phyloP scores from a whole-genome alignment of 2,329 filamentous ascomycete genomes.

The Alternaria longipes region DNA sequence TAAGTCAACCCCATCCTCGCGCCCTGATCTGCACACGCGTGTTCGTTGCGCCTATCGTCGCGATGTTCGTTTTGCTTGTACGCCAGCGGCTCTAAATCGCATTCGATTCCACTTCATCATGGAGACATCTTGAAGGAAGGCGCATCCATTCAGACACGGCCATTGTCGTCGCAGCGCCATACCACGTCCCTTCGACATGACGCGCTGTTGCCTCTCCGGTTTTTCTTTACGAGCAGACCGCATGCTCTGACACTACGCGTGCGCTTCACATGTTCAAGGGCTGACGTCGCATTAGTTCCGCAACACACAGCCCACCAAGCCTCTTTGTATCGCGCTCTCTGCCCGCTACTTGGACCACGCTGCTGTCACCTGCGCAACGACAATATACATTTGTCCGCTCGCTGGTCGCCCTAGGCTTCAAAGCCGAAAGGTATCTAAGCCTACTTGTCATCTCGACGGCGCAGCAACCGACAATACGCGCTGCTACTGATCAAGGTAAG shows the following conservation, averaged over 20 bases:
- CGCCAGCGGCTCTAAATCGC: neutral
- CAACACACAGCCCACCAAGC: constrained; percentile 34
- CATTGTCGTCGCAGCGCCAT: neutral
- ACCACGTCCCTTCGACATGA: neutral
- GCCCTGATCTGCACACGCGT: constrained; percentile 11
- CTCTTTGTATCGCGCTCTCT: constrained; percentile 37
- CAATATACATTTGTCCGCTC: constrained; percentile 36
- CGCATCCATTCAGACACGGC: neutral
- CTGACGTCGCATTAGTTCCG: constrained; percentile 25
- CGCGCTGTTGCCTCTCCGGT: neutral
- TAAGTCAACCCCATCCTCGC: constrained; percentile 41
- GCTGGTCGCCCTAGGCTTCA: constrained; percentile 29
- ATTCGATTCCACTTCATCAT: neutral
- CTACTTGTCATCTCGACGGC: constrained; percentile 35
- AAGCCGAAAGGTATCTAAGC: constrained; percentile 28
- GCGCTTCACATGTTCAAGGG: constrained; percentile 35
- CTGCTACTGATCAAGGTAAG: constrained; percentile 49
- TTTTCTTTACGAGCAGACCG: neutral
- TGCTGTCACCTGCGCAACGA: constrained; percentile 36
- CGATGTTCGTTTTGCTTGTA: neutral
- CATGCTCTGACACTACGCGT: constrained; percentile 11
- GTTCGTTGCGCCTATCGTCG: neutral
- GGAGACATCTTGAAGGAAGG: neutral
- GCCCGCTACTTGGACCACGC: constrained; percentile 28
- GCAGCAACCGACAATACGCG: constrained; percentile 34